Evolutionary conservation across 2,329 filamentous ascomycete species (phyloP), one percentile per base, ranked within the genome.

Genomic region (Fusarium tupiense): DNA sequence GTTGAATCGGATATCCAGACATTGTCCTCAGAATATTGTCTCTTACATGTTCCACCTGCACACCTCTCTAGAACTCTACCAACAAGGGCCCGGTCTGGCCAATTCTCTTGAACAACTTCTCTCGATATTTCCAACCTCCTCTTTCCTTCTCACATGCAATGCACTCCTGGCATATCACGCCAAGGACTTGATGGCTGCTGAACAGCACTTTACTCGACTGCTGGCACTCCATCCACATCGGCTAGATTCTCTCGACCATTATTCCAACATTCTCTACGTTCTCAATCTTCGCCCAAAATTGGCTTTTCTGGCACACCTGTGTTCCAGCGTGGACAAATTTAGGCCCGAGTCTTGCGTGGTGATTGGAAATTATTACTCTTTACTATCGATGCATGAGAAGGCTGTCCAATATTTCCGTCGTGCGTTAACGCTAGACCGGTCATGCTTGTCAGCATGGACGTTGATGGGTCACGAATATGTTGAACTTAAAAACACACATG

Each of bases 381-480:
- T 98, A 2, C 91, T 98, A 70, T 98, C 95, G 0, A 92, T 97
- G 81, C 96, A 99, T 81, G 96, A 99, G 82, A 99, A 99, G 81
- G 96, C 96, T 1, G 95, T 99, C 61, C 95, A 98, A 84, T 98
- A 98, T 83, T 99, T 99, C 85, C 93, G 96, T 8, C 92, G 96
- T 29, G 96, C 96, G 1, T 85, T 99, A 26, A 97, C 94, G 0
- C 87, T 99, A 0, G 96, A 99, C 80, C 91, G 96, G 16, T 92
- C 91, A 33, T 99, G 96, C 81, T 88, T 98, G 22, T 97, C 95
- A 1, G 96, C 96, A 4, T 99, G 96, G 96, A 99, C 96, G 0
- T 87, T 99, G 3, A 98, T 99, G 96, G 96, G 96, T 3, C 96
- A 99, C 82, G 96, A 99, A 82, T 99, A 98, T 77, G 95, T 98